A percentile compares a stretch with the other conserved stretches of the same genome.
phyloP scores from a whole-genome alignment of 2,329 filamentous ascomycete genomes.

The Tolypocladium capitatum region DNA sequence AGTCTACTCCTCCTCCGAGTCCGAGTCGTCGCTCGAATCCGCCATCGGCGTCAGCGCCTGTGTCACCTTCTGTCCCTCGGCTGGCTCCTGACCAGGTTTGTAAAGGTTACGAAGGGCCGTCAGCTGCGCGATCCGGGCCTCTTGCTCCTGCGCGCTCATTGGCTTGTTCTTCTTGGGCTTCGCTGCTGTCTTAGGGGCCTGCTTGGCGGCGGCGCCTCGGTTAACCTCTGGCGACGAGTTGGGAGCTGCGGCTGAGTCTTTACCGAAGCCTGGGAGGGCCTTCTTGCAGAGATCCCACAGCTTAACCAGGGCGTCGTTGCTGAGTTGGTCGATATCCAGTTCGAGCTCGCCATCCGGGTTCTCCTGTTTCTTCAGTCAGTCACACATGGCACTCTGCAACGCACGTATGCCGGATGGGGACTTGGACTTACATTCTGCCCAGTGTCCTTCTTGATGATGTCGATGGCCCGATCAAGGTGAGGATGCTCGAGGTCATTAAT shows the following conservation, averaged over 20 bases:
- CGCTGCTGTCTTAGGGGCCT: slow-evolving; percentile 17
- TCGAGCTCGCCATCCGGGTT: slow-evolving; percentile 47
- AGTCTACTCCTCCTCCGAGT: slow-evolving; percentile 32
- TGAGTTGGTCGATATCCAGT: slow-evolving; percentile 45
- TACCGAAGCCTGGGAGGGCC: slow-evolving; percentile 26
- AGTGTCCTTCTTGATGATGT: slow-evolving; percentile 80
- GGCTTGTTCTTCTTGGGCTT: slow-evolving; percentile 64
- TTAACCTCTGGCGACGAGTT: slow-evolving; percentile 17
- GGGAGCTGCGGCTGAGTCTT: slow-evolving; percentile 14
- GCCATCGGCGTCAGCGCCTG: slow-evolving; percentile 16
- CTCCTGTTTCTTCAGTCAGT: slow-evolving; percentile 26
- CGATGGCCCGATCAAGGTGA: slow-evolving; percentile 69
- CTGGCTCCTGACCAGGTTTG: slow-evolving; percentile 19
- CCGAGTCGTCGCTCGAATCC: slow-evolving; percentile 30
- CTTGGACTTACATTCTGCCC: slow-evolving; percentile 52
- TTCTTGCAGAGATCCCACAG: slow-evolving; percentile 34
- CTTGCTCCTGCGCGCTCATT: slow-evolving; percentile 59
- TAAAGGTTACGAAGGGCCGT: slow-evolving; percentile 37
- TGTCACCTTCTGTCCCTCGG: slow-evolving; percentile 12
- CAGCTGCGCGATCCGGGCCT: slow-evolving; percentile 48
- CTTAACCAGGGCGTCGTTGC: slow-evolving; percentile 39
- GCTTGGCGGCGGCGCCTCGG: slow-evolving; percentile 16
- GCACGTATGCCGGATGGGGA: background rate
- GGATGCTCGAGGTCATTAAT: slow-evolving; percentile 68
- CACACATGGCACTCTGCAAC: background rate